Conservation (phyloP, 2,329 filamentous ascomycete genomes). For the Colletotrichum chlorophyti region DNA sequence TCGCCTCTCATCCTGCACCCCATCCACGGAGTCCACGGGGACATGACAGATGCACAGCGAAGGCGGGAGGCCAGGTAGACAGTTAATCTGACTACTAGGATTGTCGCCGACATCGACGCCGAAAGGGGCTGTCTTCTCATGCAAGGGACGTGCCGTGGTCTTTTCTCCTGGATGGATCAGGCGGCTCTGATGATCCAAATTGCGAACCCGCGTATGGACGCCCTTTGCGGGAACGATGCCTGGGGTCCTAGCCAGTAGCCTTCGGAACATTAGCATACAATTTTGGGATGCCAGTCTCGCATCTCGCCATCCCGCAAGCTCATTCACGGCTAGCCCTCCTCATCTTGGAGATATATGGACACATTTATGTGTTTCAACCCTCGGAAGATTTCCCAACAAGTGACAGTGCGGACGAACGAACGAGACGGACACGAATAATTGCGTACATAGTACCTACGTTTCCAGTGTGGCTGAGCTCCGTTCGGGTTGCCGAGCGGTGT, state of each 20-base stretch:
- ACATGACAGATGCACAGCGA: background rate
- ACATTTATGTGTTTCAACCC: background rate
- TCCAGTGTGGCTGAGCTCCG: conserved; percentile 27
- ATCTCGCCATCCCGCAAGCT: background rate
- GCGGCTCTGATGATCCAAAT: conserved; percentile 26
- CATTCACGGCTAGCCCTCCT: conserved; percentile 1
- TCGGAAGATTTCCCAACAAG: conserved; percentile 2
- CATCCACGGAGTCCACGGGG: background rate
- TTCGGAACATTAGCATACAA: conserved; percentile 1
- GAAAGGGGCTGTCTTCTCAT: conserved; percentile 1
- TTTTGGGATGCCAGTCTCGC: conserved; percentile 4
- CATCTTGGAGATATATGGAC: background rate
- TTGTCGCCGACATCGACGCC: background rate
- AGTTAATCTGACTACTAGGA: conserved; percentile 2
- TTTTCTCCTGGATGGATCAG: conserved; percentile 20
- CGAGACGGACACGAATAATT: no score
- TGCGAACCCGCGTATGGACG: conserved; percentile 19
- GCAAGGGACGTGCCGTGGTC: conserved; percentile 24
- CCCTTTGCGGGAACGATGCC: conserved; percentile 19
- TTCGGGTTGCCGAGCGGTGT: conserved; percentile 22
- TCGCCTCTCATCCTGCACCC: background rate
- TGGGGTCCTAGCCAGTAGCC: conserved; percentile 2
- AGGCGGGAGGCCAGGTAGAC: no score
- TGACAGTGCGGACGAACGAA: conserved; percentile 4
- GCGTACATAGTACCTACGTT: conserved; percentile 13